Evolutionary conservation across 2,329 filamentous ascomycete genomes (phyloP), one percentile per base, ranked within the genome.

Genomic region (Alternaria tenuissima): DNA sequence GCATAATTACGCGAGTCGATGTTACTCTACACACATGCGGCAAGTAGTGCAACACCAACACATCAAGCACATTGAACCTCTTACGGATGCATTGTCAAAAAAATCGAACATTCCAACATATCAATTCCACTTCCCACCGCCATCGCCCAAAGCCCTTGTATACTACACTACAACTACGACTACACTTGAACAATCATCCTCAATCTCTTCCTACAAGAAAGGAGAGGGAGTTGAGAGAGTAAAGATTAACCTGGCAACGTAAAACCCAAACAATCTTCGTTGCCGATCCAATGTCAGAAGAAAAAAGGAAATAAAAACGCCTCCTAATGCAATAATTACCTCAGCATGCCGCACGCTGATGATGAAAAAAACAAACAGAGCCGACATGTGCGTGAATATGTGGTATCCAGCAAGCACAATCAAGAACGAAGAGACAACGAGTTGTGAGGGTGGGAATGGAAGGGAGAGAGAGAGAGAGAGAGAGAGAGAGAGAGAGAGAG

Each of bases 261-360:
- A 14, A 49, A 42, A 14, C 20, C 46, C 46, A 22, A 49, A 49
- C 46, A 49, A 49, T 43, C 51, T 32, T 54, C 38, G 51, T 43
- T 28, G 38, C 28, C 28, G 43, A 54, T 44, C 24, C 30, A 44
- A 24, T 39, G 34, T 11, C 16, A 32, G 18, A 42, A 55, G 32
- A 39, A 24, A 24, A 49, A 24, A 39, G n/a, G 18, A 22, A 43
- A 46, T 22, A 34, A 57, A 46, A 55, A 55, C 41, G 42, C 52
- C 52, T 41, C 34, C 43, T 49, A 39, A 48, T 47, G 44, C 43
- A 57, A 43, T 52, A 53, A 49, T 57, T 57, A 57, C 47, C 55
- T 57, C 55, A 57, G 55, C 55, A 57, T 43, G 32, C 28, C 52
- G 38, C 47, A 52, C 55, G 55, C 51, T 59, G 39, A 42, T 54